These are phyloP conservation scores for Thymus quinquecostatus DNA, from an alignment of 257 asterid genomes.

Conservation along the genomic window DNA sequence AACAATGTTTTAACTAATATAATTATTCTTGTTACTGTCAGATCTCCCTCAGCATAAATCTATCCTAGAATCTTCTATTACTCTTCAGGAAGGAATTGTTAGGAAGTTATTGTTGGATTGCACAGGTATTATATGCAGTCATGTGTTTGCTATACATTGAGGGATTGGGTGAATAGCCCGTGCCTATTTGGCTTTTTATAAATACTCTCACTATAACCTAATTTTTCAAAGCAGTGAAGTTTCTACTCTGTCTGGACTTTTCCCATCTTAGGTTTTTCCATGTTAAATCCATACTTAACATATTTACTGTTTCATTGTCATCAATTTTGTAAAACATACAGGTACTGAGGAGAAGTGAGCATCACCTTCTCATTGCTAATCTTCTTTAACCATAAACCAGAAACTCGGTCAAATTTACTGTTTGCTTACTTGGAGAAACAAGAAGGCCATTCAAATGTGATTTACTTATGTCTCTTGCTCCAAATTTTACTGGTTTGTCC, in stretches of 20 bases:
- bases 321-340: neutral
- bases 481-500: neutral
- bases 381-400: neutral
- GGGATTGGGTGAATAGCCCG: neutral
- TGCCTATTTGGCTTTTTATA: neutral
- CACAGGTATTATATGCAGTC: neutral
- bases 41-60: constrained; percentile 5
- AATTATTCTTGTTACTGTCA: constrained; percentile 3
- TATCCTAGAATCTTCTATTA: constrained; percentile 7
- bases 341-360: constrained; percentile 1
- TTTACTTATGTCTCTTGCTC: neutral
- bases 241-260: neutral
- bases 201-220: neutral
- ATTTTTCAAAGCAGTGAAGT: neutral
- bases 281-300: neutral
- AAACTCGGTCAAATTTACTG: neutral
- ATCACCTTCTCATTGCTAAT: constrained; percentile 1
- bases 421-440: no score
- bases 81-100: constrained; percentile 12
- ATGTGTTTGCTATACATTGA: neutral
- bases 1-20: constrained; percentile 21
- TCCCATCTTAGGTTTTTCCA: neutral
- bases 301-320: neutral
- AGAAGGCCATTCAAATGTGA: no score
- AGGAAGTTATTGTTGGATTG: neutral